A percentile compares a stretch with the other conserved stretches of the same genome.
These are phyloP conservation scores for Trematosphaeria pertusa DNA, from an alignment of 2,329 filamentous ascomycete species.

Conservation along the genomic window DNA sequence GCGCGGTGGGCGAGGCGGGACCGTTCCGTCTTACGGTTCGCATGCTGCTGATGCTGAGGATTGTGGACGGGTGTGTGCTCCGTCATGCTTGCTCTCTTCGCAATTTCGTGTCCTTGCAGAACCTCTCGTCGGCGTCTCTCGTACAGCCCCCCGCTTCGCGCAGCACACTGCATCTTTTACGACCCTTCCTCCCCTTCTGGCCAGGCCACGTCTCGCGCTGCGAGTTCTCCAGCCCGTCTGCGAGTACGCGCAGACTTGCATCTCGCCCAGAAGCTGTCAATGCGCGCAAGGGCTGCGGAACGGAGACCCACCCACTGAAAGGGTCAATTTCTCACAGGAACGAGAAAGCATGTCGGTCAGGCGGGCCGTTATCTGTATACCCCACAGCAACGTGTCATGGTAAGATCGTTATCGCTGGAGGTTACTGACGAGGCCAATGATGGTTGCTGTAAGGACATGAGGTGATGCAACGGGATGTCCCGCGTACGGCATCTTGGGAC, in stretches of 20 bases:
- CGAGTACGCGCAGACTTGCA: background rate
- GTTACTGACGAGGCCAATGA: background rate
- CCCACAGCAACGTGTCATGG: background rate
- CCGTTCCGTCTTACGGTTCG: conserved; percentile 16
- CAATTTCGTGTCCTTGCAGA: background rate
- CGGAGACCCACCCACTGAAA: background rate
- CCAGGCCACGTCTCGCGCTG: background rate
- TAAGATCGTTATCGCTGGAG: too few species aligned
- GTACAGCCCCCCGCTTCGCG: background rate
- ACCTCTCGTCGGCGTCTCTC: too few species aligned
- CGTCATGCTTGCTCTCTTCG: too few species aligned
- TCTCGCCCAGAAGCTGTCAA: background rate
- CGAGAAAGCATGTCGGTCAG: background rate
- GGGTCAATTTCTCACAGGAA: background rate
- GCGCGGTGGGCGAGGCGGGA: background rate
- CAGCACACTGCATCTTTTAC: background rate
- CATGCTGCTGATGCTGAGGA: background rate
- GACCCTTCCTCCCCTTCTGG: too few species aligned
- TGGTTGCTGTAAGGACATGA: background rate
- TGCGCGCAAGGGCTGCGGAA: background rate
- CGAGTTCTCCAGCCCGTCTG: background rate
- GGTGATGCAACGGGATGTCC: background rate
- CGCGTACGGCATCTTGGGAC: too few species aligned
- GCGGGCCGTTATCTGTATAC: background rate
- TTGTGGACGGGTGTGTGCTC: too few species aligned